Base-by-base conservation (phyloP, 495 filamentous ascomycete genomes). In the Aspergillus nidulans region DNA sequence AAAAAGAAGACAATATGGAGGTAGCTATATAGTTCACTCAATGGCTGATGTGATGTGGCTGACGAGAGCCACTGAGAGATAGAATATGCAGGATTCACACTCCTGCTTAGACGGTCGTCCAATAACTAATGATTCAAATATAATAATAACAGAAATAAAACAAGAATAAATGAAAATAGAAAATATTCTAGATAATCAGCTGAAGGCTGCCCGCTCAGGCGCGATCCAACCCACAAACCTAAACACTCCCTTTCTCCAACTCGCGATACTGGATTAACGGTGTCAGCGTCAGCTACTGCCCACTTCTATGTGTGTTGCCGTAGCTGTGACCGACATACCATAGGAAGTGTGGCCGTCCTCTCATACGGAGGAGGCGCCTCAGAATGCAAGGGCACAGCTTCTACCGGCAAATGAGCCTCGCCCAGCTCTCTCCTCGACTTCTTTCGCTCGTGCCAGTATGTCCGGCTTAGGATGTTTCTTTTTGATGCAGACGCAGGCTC, bases 61-160 rank as follows among this genome's bases (percentile, higher is more conserved):
- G 44, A 46, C 44, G 44, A 30, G 44, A 30, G 44, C 44, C 44
- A 46, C 36, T 10, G 4, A n/a, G n/a, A n/a, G n/a, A n/a, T n/a
- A n/a, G n/a, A n/a, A n/a, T n/a, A n/a, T n/a, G n/a, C n/a, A n/a
- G n/a, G n/a, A n/a, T n/a, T n/a, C n/a, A n/a, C n/a, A n/a, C n/a
- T n/a, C n/a, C n/a, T n/a, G n/a, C n/a, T n/a, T n/a, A n/a, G n/a
- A n/a, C n/a, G n/a, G n/a, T n/a, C n/a, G n/a, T n/a, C n/a, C 26
- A 28, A 28, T 9, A 28, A 28, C 26, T 4, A 4, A 28, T 4
- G 26, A 4, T 4, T 28, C 26, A 28, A 4, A 28, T 4, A 28
- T 9, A 28, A 9, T 9, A 9, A 28, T 4, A 28, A 28, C 26
- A 9, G 26, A 28, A 28, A 28, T 9, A 9, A 4, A 28, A 28